Evolutionary conservation across 179 eudicot genomes (phyloP).

Genomic region (Silene noctiflora): DNA sequence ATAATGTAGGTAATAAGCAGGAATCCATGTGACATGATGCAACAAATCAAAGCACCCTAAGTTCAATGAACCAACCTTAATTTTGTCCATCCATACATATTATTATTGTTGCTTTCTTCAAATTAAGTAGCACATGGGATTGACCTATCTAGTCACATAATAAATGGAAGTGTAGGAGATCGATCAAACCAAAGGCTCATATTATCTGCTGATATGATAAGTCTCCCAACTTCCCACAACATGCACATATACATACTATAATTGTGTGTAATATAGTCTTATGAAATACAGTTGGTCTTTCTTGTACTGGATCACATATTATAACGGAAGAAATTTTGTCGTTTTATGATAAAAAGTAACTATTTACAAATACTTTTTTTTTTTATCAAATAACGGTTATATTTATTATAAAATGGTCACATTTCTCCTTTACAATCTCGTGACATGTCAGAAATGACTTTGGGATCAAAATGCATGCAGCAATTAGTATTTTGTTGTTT

Average conservation of each 20-base stretch:
- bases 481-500: neutral
- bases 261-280: too few species aligned
- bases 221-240: conserved; percentile 4
- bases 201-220: neutral
- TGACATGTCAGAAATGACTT: too few species aligned
- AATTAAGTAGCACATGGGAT: conserved; percentile 10
- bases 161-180: neutral
- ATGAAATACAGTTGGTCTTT: too few species aligned
- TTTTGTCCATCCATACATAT: conserved; percentile 13
- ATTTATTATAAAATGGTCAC: too few species aligned
- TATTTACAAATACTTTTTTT: too few species aligned
- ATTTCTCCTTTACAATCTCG: too few species aligned
- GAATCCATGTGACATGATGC: conserved; percentile 22
- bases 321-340: too few species aligned
- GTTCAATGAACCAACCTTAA: conserved; percentile 21
- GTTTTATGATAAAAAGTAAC: too few species aligned
- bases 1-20: neutral
- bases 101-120: neutral
- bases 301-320: too few species aligned
- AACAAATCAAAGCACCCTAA: conserved; percentile 8
- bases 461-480: conserved; percentile 5
- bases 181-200: neutral
- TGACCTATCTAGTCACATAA: conserved; percentile 3
- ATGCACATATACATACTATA: too few species aligned
- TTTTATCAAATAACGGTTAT: too few species aligned